Conservation (phyloP, 768 basidiomycete species). For the Tremella yokohamensis region DNA sequence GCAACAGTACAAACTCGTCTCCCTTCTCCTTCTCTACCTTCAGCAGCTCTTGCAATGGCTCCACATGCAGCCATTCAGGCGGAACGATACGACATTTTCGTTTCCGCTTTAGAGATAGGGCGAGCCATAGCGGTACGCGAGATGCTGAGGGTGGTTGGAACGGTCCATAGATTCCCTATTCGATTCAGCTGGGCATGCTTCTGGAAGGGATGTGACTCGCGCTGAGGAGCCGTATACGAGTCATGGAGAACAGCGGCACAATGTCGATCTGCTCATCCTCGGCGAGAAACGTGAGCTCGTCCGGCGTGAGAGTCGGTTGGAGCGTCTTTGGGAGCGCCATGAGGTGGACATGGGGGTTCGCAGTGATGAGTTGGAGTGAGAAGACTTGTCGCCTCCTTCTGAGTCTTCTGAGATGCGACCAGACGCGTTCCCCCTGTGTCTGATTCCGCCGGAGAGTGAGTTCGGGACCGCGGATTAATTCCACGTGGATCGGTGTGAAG, state of each 20-base stretch:
- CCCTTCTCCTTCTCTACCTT: constrained; percentile 66
- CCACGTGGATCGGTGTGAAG: too few relatives aligned
- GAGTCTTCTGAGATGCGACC: too few relatives aligned
- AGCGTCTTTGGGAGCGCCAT: constrained; percentile 79
- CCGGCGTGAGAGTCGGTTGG: constrained; percentile 69
- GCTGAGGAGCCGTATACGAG: constrained; percentile 84
- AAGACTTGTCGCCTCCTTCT: too few relatives aligned
- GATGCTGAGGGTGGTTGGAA: constrained; percentile 80
- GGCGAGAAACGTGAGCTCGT: constrained; percentile 83
- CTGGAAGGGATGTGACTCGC: constrained; percentile 52
- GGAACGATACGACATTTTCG: constrained; percentile 89
- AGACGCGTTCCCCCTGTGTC: too few relatives aligned
- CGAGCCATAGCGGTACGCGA: constrained; percentile 93
- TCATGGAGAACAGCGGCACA: constrained; percentile 83
- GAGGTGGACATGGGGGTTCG: neutral
- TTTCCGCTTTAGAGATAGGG: constrained; percentile 85
- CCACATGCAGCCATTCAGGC: constrained; percentile 82
- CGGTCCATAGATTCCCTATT: constrained; percentile 86
- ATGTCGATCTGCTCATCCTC: constrained; percentile 80
- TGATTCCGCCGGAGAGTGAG: too few relatives aligned
- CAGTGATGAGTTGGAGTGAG: too few relatives aligned
- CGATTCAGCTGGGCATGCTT: constrained; percentile 8
- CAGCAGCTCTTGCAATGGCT: constrained; percentile 73
- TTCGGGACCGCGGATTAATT: too few relatives aligned
- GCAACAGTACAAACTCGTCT: constrained; percentile 71